Evolutionary conservation across 2,329 filamentous ascomycete species (phyloP), one percentile per base, ranked within the genome.

Genomic region (Aspergillus felis): DNA sequence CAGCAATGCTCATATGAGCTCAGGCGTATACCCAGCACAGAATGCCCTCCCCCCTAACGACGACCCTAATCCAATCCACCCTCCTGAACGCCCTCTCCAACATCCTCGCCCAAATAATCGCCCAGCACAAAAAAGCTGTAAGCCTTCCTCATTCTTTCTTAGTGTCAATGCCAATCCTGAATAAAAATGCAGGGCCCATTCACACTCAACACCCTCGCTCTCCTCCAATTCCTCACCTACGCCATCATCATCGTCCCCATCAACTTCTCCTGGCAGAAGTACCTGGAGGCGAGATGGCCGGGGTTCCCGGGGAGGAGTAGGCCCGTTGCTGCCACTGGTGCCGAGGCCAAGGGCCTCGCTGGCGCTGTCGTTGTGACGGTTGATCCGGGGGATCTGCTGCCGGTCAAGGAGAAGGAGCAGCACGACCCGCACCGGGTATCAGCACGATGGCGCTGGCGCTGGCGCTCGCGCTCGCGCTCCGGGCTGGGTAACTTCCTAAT

Each of bases 231-330:
- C 74, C 76, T 90, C 53, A 68, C 91, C 54, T 96, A 88, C 78
- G 84, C 87, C 62, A 69, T 90, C 35, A 70, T 96, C 58, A 87
- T 82, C 73, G 88, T 87, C 44, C 91, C 92, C 2, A 89, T 89
- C 48, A 97, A 97, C 75, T 90, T 91, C 69, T 71, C 90, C 66
- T 96, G 91, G 92, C 92, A 96, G 80, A 82, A 85, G 44, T 90
- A 83, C 69, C 81, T 96, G 53, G 92, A 96, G 74, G 78, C 82
- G 5, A 75, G 79, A 3, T 95, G 91, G 68, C 92, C 92, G 0
- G 87, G 88, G 0, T 82, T 84, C 64, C 81, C 81, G 2, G 35
- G 49, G 12, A 60, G 54, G 55, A 47, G 28, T 4, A 4, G 9
- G 28, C 28, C 28, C 4, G 10, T 4, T 29, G 28, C 28, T 29